phyloP scores from a whole-genome alignment of 768 basidiomycete genomes.

The Tulasnella sp. region DNA sequence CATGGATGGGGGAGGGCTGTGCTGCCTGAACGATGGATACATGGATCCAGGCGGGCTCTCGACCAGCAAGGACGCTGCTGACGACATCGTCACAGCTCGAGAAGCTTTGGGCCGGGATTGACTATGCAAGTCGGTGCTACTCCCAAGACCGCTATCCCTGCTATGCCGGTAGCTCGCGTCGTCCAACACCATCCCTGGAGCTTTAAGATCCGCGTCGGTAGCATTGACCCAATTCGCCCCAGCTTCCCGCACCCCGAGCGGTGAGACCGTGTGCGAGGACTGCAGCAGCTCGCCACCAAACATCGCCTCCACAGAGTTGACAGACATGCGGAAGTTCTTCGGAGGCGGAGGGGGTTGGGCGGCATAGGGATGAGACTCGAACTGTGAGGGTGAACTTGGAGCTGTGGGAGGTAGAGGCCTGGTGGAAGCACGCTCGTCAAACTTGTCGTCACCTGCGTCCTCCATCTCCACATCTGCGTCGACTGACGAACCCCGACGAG shows the following conservation, averaged over 20 bases:
- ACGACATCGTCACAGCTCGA: conserved; percentile 2
- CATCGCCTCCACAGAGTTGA: conserved; percentile 15
- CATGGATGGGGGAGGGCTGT: conserved; percentile 12
- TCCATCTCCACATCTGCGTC: background rate
- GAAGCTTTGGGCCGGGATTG: background rate
- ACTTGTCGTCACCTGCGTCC: background rate
- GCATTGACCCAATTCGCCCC: conserved; percentile 9
- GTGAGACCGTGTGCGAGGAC: conserved; percentile 10
- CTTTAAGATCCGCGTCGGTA: conserved; percentile 1
- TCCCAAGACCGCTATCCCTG: conserved; percentile 6
- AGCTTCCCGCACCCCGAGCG: conserved; percentile 9
- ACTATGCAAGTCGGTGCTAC: background rate
- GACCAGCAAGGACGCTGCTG: conserved; percentile 2
- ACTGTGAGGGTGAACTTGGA: background rate
- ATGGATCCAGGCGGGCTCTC: conserved; percentile 1
- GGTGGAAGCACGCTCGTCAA: background rate
- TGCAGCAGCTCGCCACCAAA: conserved; percentile 8
- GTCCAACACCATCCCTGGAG: background rate
- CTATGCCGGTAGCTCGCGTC: conserved; percentile 5
- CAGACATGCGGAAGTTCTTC: conserved; percentile 2
- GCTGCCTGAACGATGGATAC: background rate
- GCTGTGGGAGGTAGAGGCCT: background rate
- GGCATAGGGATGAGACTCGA: conserved; percentile 6
- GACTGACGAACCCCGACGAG: background rate
- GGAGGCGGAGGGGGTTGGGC: background rate